Conservation (phyloP, 1,284 basidiomycete species). For the Cryptococcus sp. region DNA sequence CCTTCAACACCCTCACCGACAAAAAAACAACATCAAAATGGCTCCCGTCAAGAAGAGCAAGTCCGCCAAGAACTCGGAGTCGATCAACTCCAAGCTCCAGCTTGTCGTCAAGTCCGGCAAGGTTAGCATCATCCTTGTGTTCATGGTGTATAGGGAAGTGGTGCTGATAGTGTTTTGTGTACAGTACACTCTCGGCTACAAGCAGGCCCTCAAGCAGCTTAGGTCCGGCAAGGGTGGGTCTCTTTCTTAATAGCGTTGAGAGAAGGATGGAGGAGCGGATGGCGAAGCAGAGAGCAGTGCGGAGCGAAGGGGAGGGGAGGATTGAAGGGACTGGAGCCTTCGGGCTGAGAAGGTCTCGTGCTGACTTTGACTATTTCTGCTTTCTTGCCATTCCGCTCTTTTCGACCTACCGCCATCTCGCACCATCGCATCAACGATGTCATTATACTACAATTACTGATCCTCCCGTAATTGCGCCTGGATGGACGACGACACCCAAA, state of each 20-base stretch:
- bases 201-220: constrained; percentile 97
- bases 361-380: constrained; percentile 53
- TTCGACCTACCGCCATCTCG: background rate
- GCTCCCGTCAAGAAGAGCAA: constrained; percentile 94
- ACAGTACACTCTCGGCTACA: constrained; percentile 92
- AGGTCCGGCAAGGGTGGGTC: constrained; percentile 92
- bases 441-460: constrained; percentile 10
- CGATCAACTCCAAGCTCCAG: constrained; percentile 90
- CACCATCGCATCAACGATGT: background rate
- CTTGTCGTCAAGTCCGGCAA: constrained; percentile 92
- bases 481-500: constrained; percentile 15
- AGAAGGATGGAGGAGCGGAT: background rate
- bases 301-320: background rate
- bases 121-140: constrained; percentile 24
- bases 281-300: constrained; percentile 4
- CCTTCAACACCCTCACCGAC: constrained; percentile 11
- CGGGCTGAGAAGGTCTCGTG: constrained; percentile 91
- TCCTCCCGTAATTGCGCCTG: constrained; percentile 20
- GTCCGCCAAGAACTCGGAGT: constrained; percentile 86
- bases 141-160: background rate
- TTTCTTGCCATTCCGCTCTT: constrained; percentile 21
- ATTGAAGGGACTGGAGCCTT: constrained; percentile 79
- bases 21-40: constrained; percentile 59
- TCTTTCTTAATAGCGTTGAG: constrained; percentile 11
- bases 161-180: constrained; percentile 31